These are phyloP conservation scores for Juncus effusus DNA, from an alignment of 176 grass and related monocot species.

Conservation along the genomic window DNA sequence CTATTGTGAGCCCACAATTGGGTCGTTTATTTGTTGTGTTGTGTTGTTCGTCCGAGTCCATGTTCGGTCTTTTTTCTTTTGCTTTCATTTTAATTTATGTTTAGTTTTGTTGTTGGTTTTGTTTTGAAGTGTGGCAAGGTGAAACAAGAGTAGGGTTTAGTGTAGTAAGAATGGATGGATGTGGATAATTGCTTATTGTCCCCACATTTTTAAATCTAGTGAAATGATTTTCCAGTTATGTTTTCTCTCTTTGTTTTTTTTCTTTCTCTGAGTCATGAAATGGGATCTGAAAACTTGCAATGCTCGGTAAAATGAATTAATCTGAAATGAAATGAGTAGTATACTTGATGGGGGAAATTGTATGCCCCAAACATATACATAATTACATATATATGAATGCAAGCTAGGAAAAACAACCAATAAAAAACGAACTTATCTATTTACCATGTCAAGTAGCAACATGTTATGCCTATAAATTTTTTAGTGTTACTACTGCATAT, in stretches of 20 bases:
- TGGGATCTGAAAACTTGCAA: no score
- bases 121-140: constrained; percentile 1
- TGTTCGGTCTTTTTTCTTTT: background rate
- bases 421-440: no score
- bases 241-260: background rate
- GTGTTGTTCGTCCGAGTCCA: background rate
- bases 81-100: background rate
- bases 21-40: background rate
- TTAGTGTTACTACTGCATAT: no score
- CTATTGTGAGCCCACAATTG: background rate
- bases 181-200: constrained; percentile 26
- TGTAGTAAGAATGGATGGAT: constrained; percentile 5
- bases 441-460: no score
- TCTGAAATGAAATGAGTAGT: no score
- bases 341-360: no score
- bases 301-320: no score
- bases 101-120: constrained; percentile 4
- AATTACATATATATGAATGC: no score
- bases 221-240: background rate
- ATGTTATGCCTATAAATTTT: no score
- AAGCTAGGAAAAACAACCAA: no score
- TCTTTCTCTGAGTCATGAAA: background rate
- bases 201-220: background rate
- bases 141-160: background rate
- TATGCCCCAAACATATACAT: no score